These are phyloP conservation scores for Calonectria pteridis DNA, from an alignment of 2,329 filamentous ascomycete genomes.

Conservation along the genomic window DNA sequence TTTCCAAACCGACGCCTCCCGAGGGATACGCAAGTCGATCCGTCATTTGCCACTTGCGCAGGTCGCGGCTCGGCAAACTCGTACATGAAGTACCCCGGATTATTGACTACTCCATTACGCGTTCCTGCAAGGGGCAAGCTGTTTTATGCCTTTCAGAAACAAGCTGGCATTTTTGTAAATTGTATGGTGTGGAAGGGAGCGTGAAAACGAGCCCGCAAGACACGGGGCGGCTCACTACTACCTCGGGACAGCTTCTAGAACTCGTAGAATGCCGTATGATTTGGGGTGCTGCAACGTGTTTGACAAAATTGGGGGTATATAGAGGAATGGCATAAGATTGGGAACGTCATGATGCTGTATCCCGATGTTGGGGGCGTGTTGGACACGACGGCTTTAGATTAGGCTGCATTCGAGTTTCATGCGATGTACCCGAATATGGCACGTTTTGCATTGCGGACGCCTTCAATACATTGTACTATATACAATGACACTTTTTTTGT, in stretches of 20 bases:
- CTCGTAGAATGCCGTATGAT: not conserved
- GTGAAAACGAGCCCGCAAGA: not conserved
- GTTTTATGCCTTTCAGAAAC: not conserved
- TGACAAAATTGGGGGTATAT: not conserved
- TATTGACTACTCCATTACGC: not conserved
- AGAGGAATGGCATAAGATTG: not conserved
- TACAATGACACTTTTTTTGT: not conserved
- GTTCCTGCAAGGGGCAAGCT: not conserved
- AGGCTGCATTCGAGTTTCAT: not conserved
- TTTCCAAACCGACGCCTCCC: not conserved
- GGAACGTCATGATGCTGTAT: too few species aligned
- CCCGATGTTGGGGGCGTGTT: not conserved
- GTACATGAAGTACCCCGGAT: not conserved
- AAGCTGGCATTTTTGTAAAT: not conserved
- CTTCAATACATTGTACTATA: not conserved
- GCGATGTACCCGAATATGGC: not conserved
- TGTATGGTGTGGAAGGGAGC: not conserved
- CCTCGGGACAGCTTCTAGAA: not conserved
- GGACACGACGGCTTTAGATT: not conserved
- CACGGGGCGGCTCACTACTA: not conserved
- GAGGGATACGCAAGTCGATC: not conserved
- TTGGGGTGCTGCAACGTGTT: not conserved
- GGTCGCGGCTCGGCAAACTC: not conserved
- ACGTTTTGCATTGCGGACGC: too few species aligned
- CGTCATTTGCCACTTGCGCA: not conserved